phyloP scores from a whole-genome alignment of 805 yeast genomes.

The Candida boleticola region DNA sequence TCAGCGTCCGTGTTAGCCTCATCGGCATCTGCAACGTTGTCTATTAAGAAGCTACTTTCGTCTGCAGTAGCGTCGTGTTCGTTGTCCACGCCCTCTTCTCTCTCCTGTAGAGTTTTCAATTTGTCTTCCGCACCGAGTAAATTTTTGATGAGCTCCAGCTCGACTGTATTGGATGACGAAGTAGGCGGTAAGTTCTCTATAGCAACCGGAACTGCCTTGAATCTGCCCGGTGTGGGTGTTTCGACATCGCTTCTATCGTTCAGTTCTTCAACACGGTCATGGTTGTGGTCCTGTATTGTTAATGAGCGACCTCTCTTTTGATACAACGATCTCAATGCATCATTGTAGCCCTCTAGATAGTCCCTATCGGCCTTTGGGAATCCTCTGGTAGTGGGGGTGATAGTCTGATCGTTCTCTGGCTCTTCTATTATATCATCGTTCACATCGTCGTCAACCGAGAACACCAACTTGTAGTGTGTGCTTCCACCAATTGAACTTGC shows the following conservation, averaged over 20 bases:
- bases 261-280: no score
- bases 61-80: conserved; percentile 9
- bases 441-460: conserved; percentile 81
- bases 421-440: conserved; percentile 57
- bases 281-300: neutral
- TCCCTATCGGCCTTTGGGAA: conserved; percentile 23
- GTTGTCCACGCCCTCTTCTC: conserved; percentile 4
- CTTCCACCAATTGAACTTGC: conserved; percentile 11
- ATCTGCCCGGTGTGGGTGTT: neutral
- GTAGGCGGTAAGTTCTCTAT: neutral
- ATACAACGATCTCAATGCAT: conserved; percentile 53
- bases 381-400: neutral
- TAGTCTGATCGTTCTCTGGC: conserved; percentile 43
- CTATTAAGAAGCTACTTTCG: conserved; percentile 11
- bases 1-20: conserved; percentile 26
- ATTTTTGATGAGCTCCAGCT: conserved; percentile 12
- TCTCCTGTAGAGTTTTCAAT: conserved; percentile 7
- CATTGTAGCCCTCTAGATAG: conserved; percentile 71
- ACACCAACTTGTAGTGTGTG: conserved; percentile 38
- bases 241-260: neutral
- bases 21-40: conserved; percentile 13
- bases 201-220: conserved; percentile 1
- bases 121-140: conserved; percentile 22
- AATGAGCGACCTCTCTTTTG: conserved; percentile 15
- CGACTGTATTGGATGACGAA: conserved; percentile 4